Evolutionary conservation across 257 asterid species (phyloP).

Genomic region (Capsicum baccatum): DNA sequence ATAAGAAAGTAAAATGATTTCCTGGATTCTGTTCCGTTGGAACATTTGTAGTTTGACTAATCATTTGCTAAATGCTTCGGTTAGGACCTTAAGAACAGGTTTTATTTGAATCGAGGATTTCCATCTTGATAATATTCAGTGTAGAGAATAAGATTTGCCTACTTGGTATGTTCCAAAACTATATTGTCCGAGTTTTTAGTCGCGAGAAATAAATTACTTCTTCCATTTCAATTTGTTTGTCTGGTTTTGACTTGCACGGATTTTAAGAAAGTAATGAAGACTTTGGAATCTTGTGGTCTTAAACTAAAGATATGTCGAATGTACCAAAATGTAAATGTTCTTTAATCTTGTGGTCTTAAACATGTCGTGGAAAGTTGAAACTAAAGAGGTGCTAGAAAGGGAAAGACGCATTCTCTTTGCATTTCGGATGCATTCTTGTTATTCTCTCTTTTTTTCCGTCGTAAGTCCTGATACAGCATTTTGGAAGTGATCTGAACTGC

Average conservation of each 20-base stretch:
- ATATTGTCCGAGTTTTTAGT: neutral
- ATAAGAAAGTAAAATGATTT: neutral
- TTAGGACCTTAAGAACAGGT: neutral
- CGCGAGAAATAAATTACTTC: neutral
- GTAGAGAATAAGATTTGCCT: neutral
- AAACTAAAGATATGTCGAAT: too few relatives aligned
- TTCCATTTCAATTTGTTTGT: too few relatives aligned
- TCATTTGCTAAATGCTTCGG: neutral
- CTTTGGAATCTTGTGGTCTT: too few relatives aligned
- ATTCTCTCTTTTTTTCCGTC: neutral
- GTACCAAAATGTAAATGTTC: too few relatives aligned
- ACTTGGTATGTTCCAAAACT: neutral
- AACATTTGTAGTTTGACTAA: neutral
- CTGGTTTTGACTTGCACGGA: too few relatives aligned
- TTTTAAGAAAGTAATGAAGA: too few relatives aligned
- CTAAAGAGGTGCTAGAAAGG: too few relatives aligned
- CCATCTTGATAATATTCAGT: neutral
- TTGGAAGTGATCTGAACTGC: neutral
- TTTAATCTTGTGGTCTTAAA: too few relatives aligned
- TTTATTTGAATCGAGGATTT: neutral
- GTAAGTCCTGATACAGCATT: neutral
- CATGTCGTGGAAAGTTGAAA: too few relatives aligned
- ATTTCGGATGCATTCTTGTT: too few relatives aligned
- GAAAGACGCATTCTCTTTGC: too few relatives aligned
- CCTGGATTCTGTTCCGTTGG: slow-evolving; percentile 2